Conservation (phyloP, 106 monocot species). For the Platanthera zijinensis region DNA sequence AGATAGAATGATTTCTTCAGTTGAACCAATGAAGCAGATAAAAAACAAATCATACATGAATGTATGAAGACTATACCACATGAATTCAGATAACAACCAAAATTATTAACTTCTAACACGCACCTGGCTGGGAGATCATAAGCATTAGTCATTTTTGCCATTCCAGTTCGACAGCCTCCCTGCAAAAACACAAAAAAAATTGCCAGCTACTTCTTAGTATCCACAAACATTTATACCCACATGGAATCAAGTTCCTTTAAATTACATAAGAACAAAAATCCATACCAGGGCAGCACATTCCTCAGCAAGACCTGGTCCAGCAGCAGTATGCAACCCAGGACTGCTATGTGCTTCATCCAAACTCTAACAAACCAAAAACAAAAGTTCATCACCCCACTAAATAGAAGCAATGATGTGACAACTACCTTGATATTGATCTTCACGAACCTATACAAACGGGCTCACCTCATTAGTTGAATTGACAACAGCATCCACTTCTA, state of each 20-base stretch:
- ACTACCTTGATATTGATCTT: neutral
- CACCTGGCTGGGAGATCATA: slow-evolving; percentile 98
- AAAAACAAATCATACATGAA: neutral
- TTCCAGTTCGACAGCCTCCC: slow-evolving; percentile 97
- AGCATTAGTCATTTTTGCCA: slow-evolving; percentile 98
- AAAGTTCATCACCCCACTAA: neutral
- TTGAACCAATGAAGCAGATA: neutral
- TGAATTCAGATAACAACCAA: neutral
- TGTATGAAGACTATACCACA: neutral
- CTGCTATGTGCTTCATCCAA: slow-evolving; percentile 98
- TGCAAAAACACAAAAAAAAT: slow-evolving; percentile 14
- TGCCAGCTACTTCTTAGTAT: neutral
- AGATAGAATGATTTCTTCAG: neutral
- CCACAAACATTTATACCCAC: neutral
- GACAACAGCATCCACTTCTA: slow-evolving; percentile 98
- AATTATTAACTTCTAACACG: neutral
- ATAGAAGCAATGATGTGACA: neutral
- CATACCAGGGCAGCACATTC: slow-evolving; percentile 87
- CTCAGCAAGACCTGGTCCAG: slow-evolving; percentile 90
- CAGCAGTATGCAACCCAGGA: slow-evolving; percentile 88
- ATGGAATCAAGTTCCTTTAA: neutral
- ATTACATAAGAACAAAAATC: neutral
- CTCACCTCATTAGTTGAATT: slow-evolving; percentile 96
- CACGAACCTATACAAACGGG: neutral
- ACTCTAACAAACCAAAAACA: slow-evolving; percentile 36